phyloP scores from a whole-genome alignment of 495 filamentous ascomycete genomes.

The Letharia lupina region DNA sequence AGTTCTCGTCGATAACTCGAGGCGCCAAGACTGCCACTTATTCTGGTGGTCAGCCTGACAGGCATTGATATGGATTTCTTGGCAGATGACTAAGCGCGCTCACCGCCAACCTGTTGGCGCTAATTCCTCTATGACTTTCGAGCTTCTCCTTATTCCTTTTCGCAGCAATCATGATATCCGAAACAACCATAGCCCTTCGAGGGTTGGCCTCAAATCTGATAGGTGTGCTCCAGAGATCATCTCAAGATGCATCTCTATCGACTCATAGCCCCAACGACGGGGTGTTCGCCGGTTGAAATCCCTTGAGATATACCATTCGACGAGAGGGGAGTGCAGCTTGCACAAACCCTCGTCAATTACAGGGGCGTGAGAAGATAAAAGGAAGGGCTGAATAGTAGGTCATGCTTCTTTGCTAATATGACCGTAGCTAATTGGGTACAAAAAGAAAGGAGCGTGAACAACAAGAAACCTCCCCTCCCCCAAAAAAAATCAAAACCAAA shows the following conservation, averaged over 20 bases:
- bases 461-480: not conserved
- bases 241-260: slow-evolving; percentile 35
- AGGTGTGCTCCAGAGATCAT: slow-evolving; percentile 19
- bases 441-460: not conserved
- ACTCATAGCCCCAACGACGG: slow-evolving; percentile 67
- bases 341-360: slow-evolving; percentile 8
- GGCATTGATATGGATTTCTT: not conserved
- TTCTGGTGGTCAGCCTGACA: too few species aligned
- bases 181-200: slow-evolving; percentile 10
- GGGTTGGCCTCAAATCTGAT: slow-evolving; percentile 10
- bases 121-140: not conserved
- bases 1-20: too few species aligned
- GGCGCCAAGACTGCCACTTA: too few species aligned
- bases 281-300: slow-evolving; percentile 50
- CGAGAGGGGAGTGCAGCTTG: slow-evolving; percentile 27
- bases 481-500: slow-evolving; percentile 17
- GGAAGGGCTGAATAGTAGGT: not conserved
- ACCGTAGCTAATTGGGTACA: not conserved
- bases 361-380: not conserved
- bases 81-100: not conserved
- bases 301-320: slow-evolving; percentile 33
- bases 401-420: not conserved
- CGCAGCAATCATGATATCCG: slow-evolving; percentile 17
- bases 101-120: slow-evolving; percentile 1
- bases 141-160: not conserved